Percentiles rank a stretch among this genome's conserved stretches.
phyloP scores from a whole-genome alignment of 192 early-diverging fungal species.

The Backusella australiensis region DNA sequence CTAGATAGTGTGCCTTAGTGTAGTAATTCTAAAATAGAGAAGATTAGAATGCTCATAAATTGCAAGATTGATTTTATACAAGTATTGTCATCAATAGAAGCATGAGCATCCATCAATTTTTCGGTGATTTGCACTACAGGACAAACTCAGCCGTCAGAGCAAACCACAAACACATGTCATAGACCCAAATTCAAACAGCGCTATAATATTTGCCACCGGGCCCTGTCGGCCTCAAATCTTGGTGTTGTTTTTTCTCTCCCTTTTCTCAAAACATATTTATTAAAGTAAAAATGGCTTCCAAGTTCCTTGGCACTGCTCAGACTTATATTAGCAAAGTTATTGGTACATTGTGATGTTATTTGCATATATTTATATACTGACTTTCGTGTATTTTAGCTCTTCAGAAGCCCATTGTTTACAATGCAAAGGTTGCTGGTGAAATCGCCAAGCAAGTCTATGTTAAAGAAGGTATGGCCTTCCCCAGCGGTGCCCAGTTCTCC shows the following conservation, averaged over 20 bases:
- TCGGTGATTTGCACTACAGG: no score
- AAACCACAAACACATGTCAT: background rate
- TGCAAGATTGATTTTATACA: no score
- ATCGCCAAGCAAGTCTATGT: slow-evolving; percentile 61
- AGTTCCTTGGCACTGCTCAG: slow-evolving; percentile 19
- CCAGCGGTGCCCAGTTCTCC: slow-evolving; percentile 42
- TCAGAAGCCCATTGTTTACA: slow-evolving; percentile 46
- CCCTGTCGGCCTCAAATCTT: background rate
- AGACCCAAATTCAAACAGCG: background rate
- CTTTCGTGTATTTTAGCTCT: slow-evolving; percentile 12
- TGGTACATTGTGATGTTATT: slow-evolving; percentile 8
- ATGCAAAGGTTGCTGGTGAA: slow-evolving; percentile 54
- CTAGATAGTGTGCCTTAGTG: no score
- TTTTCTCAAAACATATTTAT: background rate
- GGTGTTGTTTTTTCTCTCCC: background rate
- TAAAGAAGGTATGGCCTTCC: slow-evolving; percentile 58
- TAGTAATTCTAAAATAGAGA: no score
- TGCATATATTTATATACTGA: background rate
- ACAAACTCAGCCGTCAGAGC: background rate
- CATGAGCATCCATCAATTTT: no score
- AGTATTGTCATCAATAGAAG: no score
- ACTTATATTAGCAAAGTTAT: slow-evolving; percentile 21
- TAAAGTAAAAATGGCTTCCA: slow-evolving; percentile 22
- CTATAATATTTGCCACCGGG: slow-evolving; percentile 8
- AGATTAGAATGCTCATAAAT: no score